A percentile compares a stretch with the other conserved stretches of the same genome.
phyloP scores from a whole-genome alignment of 805 yeast species.

The Myxozyma neglecta region DNA sequence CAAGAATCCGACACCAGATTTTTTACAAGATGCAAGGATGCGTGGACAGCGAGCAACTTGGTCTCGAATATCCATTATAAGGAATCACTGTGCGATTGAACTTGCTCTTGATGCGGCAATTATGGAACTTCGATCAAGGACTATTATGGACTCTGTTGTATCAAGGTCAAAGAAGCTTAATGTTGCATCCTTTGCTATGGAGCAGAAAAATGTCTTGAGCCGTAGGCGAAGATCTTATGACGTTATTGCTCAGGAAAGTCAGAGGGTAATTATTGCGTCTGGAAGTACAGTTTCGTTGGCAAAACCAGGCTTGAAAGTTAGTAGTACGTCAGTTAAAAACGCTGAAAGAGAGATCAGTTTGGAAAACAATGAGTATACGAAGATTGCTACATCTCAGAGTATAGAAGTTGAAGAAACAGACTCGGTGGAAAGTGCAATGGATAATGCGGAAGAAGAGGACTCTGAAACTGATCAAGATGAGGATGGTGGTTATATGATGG shows the following conservation, averaged over 20 bases:
- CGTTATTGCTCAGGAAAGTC: neutral
- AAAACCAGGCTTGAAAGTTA: neutral
- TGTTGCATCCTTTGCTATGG: neutral
- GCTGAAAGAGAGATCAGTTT: neutral
- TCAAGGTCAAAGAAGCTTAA: conserved; percentile 8
- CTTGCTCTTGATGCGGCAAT: conserved; percentile 82
- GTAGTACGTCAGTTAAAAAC: neutral
- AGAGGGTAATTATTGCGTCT: neutral
- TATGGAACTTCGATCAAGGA: conserved; percentile 32
- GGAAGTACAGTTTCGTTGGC: neutral
- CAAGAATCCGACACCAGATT: conserved; percentile 78
- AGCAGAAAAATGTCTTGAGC: neutral
- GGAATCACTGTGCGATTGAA: conserved; percentile 88
- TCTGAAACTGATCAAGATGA: conserved; percentile 10
- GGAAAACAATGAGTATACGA: neutral
- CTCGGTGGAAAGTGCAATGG: neutral
- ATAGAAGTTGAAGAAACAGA: neutral
- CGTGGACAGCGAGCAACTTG: conserved; percentile 92
- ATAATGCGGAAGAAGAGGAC: neutral
- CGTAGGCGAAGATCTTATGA: conserved; percentile 4
- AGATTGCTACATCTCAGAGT: neutral
- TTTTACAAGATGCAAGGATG: conserved; percentile 63
- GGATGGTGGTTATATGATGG: conserved; percentile 22
- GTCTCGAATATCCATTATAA: conserved; percentile 84
- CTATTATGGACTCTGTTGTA: conserved; percentile 19